phyloP scores from a whole-genome alignment of 257 asterid species.

The Nicotiana benthamiana region DNA sequence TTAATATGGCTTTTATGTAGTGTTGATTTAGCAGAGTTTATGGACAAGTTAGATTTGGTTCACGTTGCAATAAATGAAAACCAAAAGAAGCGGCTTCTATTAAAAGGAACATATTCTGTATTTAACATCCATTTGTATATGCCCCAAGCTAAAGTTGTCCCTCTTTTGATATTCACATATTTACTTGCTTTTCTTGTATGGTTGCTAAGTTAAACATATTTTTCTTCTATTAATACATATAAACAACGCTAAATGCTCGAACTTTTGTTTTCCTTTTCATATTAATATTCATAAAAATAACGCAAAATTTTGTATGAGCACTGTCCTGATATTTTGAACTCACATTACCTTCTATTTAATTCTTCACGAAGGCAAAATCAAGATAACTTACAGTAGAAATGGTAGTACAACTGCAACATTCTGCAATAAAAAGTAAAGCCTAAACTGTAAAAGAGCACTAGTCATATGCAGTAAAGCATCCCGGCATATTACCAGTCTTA shows the following conservation, averaged over 20 bases:
- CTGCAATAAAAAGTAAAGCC: not conserved
- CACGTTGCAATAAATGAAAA: not conserved
- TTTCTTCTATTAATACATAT: too few species aligned
- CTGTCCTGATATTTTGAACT: not conserved
- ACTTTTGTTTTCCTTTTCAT: too few species aligned
- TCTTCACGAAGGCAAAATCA: not conserved
- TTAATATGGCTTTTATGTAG: not conserved
- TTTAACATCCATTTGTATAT: too few species aligned
- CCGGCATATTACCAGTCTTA: not conserved
- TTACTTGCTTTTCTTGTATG: too few species aligned
- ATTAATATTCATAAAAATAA: too few species aligned
- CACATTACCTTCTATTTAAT: not conserved
- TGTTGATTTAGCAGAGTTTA: not conserved
- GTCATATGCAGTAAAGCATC: not conserved
- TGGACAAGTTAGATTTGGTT: not conserved
- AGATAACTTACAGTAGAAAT: not conserved
- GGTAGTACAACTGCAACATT: not conserved
- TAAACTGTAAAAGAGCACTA: not conserved
- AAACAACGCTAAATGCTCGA: not conserved
- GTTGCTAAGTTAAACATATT: too few species aligned
- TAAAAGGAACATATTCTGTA: too few species aligned
- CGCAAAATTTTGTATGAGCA: not conserved
- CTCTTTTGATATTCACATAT: too few species aligned
- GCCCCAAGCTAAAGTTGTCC: too few species aligned
- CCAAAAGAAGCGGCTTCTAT: too few species aligned